Percentiles rank a stretch among this genome's conserved stretches.
Conservation (phyloP, 2,329 filamentous ascomycete genomes). For the Anisogramma anomala region DNA sequence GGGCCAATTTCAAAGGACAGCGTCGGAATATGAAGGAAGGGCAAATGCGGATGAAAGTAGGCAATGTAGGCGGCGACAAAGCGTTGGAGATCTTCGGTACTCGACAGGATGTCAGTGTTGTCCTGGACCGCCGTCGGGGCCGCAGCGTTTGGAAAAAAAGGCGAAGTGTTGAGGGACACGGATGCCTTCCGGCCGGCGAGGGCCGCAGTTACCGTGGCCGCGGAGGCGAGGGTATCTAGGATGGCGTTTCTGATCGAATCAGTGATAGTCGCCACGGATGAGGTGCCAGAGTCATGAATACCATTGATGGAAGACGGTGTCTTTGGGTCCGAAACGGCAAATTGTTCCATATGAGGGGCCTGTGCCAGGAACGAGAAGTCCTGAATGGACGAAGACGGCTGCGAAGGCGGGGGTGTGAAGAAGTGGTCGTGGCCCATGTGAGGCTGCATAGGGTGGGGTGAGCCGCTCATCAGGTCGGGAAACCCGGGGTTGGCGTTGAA, state of each 20-base stretch:
- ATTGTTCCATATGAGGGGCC: constrained; percentile 20
- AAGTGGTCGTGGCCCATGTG: constrained; percentile 64
- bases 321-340: constrained; percentile 52
- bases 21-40: constrained; percentile 88
- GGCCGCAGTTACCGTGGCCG: constrained; percentile 37
- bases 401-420: constrained; percentile 63
- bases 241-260: constrained; percentile 52
- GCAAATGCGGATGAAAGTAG: constrained; percentile 87
- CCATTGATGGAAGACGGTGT: constrained; percentile 62
- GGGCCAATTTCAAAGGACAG: constrained; percentile 76
- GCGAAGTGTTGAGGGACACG: constrained; percentile 43
- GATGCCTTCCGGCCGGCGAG: constrained; percentile 54
- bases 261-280: constrained; percentile 52
- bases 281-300: constrained; percentile 42
- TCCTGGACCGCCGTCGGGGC: constrained; percentile 21
- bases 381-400: constrained; percentile 55
- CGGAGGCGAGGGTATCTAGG: constrained; percentile 41
- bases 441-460: constrained; percentile 62
- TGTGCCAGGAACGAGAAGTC: constrained; percentile 51
- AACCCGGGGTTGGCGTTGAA: constrained; percentile 53
- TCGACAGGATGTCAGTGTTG: constrained; percentile 51
- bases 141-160: constrained; percentile 41
- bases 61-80: constrained; percentile 83
- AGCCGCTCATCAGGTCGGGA: constrained; percentile 63
- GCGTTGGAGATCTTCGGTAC: constrained; percentile 74